Evolutionary conservation across 306 rosid species (phyloP).

Genomic region (Quercus cerris): DNA sequence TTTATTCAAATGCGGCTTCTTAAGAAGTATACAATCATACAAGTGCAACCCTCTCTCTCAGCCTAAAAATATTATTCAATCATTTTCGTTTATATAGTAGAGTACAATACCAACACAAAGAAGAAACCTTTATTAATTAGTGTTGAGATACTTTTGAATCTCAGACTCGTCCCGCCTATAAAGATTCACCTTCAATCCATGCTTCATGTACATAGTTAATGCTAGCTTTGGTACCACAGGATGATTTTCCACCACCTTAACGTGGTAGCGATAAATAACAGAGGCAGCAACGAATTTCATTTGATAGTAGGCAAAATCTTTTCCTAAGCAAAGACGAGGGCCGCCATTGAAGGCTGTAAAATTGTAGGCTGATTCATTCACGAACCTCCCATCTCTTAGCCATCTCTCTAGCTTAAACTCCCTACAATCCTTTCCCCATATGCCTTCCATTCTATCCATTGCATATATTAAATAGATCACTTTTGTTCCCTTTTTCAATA

Average conservation of each 20-base stretch:
- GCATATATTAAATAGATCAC: conserved; percentile 74
- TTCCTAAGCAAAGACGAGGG: conserved; percentile 84
- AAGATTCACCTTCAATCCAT: conserved; percentile 63
- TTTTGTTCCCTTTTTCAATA: conserved; percentile 71
- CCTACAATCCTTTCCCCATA: conserved; percentile 78
- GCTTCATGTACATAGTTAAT: conserved; percentile 80
- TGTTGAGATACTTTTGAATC: conserved; percentile 26
- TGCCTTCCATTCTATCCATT: conserved; percentile 81
- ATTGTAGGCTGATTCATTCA: conserved; percentile 80
- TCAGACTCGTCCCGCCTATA: conserved; percentile 32
- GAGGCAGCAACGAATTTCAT: conserved; percentile 85
- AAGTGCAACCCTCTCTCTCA: too few species aligned
- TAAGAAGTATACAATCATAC: too few species aligned
- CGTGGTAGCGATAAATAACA: conserved; percentile 50
- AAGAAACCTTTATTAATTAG: background rate
- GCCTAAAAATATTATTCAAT: too few species aligned
- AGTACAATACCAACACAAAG: too few species aligned
- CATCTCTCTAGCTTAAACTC: conserved; percentile 87
- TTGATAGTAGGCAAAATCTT: conserved; percentile 86
- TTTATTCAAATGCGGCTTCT: too few species aligned
- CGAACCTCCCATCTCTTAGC: conserved; percentile 66
- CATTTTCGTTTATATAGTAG: too few species aligned
- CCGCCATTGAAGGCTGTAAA: conserved; percentile 97
- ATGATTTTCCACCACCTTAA: conserved; percentile 50
- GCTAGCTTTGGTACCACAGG: conserved; percentile 80